Percentiles rank a stretch among this genome's conserved stretches.
Conservation (phyloP, 2,329 filamentous ascomycete species). For the Colletotrichum incanum region DNA sequence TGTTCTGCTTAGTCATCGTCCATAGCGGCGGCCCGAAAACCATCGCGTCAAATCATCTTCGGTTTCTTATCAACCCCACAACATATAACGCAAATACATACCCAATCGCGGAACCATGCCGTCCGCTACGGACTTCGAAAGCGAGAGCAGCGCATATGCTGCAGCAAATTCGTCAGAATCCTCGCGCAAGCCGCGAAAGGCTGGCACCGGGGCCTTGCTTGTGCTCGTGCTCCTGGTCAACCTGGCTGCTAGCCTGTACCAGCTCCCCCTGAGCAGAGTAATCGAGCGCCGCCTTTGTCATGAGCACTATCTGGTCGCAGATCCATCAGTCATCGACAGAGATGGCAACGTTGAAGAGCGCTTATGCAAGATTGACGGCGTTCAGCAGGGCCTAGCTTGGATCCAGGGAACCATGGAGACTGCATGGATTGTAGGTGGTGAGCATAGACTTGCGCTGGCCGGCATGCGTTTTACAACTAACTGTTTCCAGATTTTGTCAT, state of each 20-base stretch:
- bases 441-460: slow-evolving; percentile 22
- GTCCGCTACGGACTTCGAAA: background rate
- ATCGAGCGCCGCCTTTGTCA: slow-evolving; percentile 65
- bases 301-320: slow-evolving; percentile 62
- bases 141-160: background rate
- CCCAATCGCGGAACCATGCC: background rate
- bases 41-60: background rate
- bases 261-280: slow-evolving; percentile 63
- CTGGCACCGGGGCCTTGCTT: slow-evolving; percentile 52
- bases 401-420: slow-evolving; percentile 67
- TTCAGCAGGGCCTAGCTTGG: slow-evolving; percentile 67
- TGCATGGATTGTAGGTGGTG: slow-evolving; percentile 64
- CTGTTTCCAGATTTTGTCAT: slow-evolving; percentile 60
- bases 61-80: background rate
- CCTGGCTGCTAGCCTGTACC: slow-evolving; percentile 63
- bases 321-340: slow-evolving; percentile 50
- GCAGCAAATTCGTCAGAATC: background rate
- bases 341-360: slow-evolving; percentile 64
- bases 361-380: slow-evolving; percentile 67
- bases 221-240: slow-evolving; percentile 62
- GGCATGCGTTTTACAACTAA: slow-evolving; percentile 8
- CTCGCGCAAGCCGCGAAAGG: slow-evolving; percentile 4
- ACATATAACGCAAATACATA: background rate
- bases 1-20: background rate
- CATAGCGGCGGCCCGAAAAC: background rate